Percentiles rank a stretch among this genome's conserved stretches.
Conservation (phyloP, 495 filamentous ascomycete genomes). For the Copromyces sp. region DNA sequence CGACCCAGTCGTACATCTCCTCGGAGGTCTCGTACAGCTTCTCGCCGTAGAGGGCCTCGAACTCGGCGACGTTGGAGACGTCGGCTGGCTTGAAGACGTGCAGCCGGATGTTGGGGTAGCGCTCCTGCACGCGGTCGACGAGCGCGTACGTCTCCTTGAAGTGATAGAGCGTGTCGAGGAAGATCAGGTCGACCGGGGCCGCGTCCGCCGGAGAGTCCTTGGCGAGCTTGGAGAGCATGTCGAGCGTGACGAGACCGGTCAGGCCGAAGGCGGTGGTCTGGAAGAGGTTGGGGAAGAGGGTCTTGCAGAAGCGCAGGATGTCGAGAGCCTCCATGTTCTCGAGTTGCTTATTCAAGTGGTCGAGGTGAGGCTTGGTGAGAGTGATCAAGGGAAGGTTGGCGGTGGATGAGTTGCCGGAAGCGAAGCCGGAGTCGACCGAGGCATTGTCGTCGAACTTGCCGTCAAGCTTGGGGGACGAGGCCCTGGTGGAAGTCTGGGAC, state of each 20-base stretch:
- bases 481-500: conserved; percentile 19
- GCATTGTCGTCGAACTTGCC: conserved; percentile 23
- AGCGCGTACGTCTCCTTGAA: conserved; percentile 82
- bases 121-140: conserved; percentile 62
- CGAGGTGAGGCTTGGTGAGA: conserved; percentile 82
- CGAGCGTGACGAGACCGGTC: conserved; percentile 84
- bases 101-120: conserved; percentile 67
- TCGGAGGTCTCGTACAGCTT: conserved; percentile 78
- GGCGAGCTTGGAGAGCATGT: conserved; percentile 86
- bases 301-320: conserved; percentile 84
- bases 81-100: conserved; percentile 84
- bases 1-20: conserved; percentile 89
- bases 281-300: conserved; percentile 80
- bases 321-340: conserved; percentile 68
- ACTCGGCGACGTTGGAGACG: conserved; percentile 57
- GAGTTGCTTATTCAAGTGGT: conserved; percentile 80
- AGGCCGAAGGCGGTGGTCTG: conserved; percentile 97
- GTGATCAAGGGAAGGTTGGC: conserved; percentile 42
- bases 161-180: conserved; percentile 94
- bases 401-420: conserved; percentile 54
- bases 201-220: conserved; percentile 48
- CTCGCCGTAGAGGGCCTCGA: conserved; percentile 70
- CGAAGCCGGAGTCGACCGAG: conserved; percentile 80
- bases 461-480: conserved; percentile 25
- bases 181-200: conserved; percentile 74